phyloP scores from a whole-genome alignment of 768 basidiomycete genomes.

The Termitomyces sp. region DNA sequence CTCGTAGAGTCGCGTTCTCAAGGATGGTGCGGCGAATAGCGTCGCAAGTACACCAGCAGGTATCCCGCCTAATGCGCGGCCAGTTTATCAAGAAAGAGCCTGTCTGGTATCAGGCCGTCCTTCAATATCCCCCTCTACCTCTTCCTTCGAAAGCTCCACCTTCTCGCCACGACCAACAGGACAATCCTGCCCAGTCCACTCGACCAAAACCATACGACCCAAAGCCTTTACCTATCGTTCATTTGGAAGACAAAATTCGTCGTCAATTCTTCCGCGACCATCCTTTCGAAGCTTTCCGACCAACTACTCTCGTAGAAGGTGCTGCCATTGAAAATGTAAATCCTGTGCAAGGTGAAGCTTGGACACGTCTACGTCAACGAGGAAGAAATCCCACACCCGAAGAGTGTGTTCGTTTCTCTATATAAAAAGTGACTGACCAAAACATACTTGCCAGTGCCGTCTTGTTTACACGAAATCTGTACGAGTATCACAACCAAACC shows the following conservation, averaged over 20 bases:
- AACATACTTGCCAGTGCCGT: constrained; percentile 51
- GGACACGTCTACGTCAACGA: constrained; percentile 79
- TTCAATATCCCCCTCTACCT: constrained; percentile 83
- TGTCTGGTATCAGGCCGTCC: constrained; percentile 79
- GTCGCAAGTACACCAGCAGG: constrained; percentile 84
- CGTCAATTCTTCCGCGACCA: constrained; percentile 93
- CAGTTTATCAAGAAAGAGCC: constrained; percentile 61
- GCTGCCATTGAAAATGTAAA: constrained; percentile 51
- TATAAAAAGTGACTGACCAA: constrained; percentile 4
- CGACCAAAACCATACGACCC: constrained; percentile 34
- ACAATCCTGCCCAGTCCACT: constrained; percentile 13
- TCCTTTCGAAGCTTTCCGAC: constrained; percentile 91
- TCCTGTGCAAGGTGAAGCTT: constrained; percentile 51
- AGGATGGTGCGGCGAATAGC: constrained; percentile 77
- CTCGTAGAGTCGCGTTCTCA: not conserved
- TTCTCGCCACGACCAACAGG: constrained; percentile 44
- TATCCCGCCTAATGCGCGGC: constrained; percentile 71
- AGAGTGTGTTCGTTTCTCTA: constrained; percentile 56
- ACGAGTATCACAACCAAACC: constrained; percentile 54
- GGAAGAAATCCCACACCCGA: constrained; percentile 81
- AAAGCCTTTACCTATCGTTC: constrained; percentile 57
- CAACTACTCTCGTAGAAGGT: constrained; percentile 70
- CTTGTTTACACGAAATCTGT: constrained; percentile 73
- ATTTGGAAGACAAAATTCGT: constrained; percentile 81
- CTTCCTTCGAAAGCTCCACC: constrained; percentile 74